Evolutionary conservation across 352 stramenopile genomes (phyloP).

Genomic region (Blastocystis hominis): DNA sequence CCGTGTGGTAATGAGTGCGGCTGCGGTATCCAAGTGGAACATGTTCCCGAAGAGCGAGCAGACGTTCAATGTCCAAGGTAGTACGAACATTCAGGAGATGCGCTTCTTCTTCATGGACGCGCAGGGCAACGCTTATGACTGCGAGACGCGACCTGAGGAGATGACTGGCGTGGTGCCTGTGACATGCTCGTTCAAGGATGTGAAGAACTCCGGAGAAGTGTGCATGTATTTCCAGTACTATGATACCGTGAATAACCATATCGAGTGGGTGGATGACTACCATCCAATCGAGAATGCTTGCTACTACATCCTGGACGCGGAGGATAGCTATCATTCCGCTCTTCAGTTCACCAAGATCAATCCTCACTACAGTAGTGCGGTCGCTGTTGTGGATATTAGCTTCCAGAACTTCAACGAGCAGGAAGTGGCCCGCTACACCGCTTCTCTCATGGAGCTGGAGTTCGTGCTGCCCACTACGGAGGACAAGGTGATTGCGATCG

Average conservation of each 20-base stretch:
- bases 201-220: background rate
- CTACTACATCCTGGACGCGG: slow-evolving; percentile 10
- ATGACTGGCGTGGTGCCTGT: background rate
- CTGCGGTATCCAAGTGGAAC: background rate
- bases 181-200: slow-evolving; percentile 8
- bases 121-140: background rate
- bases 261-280: slow-evolving; percentile 1
- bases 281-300: background rate
- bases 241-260: background rate
- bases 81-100: slow-evolving; percentile 51
- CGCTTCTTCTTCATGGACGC: slow-evolving; percentile 55
- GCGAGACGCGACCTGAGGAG: slow-evolving; percentile 18
- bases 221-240: slow-evolving; percentile 36
- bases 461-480: background rate
- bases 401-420: background rate
- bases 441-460: background rate
- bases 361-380: background rate
- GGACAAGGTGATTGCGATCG: slow-evolving; percentile 7
- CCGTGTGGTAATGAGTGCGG: background rate
- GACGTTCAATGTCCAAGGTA: slow-evolving; percentile 45
- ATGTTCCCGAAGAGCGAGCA: slow-evolving; percentile 29
- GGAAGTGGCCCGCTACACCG: background rate
- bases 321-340: background rate
- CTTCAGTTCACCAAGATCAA: slow-evolving; percentile 25
- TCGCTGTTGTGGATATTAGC: background rate